Evolutionary conservation across 2,329 filamentous ascomycete genomes (phyloP).

Genomic region (Pyrenophora seminiperda): DNA sequence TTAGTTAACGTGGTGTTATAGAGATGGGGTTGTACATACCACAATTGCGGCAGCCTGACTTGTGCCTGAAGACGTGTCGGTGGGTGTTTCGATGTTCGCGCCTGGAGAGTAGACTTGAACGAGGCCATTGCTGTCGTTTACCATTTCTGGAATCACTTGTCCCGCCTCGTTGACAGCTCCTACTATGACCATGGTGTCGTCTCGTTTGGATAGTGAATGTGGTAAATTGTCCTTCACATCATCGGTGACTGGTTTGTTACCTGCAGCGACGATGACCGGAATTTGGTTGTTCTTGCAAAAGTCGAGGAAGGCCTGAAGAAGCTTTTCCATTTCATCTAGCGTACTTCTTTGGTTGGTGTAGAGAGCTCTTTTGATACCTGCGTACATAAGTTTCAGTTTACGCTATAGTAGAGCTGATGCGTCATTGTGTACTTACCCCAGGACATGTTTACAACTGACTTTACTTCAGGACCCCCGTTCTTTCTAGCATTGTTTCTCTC

Average conservation of each 20-base stretch:
- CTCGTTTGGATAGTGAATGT: neutral
- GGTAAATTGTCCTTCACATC: neutral
- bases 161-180: neutral
- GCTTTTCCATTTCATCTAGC: neutral
- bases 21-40: neutral
- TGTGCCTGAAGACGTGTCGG: neutral
- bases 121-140: neutral
- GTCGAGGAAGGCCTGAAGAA: neutral
- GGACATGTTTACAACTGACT: conserved; percentile 19
- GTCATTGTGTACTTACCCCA: conserved; percentile 7
- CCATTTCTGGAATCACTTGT: neutral
- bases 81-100: neutral
- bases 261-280: neutral
- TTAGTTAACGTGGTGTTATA: neutral
- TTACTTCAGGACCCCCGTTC: neutral
- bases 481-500: neutral
- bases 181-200: conserved; percentile 1
- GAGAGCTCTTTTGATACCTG: neutral
- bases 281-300: neutral
- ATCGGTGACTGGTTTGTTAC: neutral
- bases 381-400: too few relatives aligned
- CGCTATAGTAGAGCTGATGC: too few relatives aligned
- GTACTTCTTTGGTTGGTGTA: neutral
- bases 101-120: neutral
- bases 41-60: neutral